phyloP scores from a whole-genome alignment of 495 filamentous ascomycete genomes.

The Aspergillus egyptiacus region DNA sequence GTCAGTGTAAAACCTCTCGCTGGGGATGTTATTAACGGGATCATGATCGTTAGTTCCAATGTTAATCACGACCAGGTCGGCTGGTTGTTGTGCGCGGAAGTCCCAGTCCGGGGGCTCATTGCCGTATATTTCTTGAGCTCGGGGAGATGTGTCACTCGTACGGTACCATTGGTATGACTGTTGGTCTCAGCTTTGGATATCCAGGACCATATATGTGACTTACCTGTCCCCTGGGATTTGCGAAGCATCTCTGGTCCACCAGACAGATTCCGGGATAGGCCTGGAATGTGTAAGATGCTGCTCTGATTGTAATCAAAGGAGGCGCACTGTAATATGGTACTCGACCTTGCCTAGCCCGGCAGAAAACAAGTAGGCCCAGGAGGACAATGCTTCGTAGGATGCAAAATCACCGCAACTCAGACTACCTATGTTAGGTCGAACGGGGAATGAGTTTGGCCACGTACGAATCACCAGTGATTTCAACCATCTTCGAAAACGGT shows the following conservation, averaged over 20 bases:
- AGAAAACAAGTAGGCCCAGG: conserved; percentile 49
- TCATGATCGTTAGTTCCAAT: conserved; percentile 58
- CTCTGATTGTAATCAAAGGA: background rate
- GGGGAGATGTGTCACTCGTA: conserved; percentile 51
- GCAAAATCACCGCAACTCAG: conserved; percentile 51
- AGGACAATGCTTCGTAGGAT: conserved; percentile 57
- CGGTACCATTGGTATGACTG: conserved; percentile 61
- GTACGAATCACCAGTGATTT: conserved; percentile 60
- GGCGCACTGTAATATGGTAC: conserved; percentile 47
- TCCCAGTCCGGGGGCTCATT: conserved; percentile 54
- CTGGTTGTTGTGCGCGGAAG: conserved; percentile 50
- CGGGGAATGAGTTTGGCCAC: background rate
- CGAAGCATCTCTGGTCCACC: conserved; percentile 51
- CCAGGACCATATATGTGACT: background rate
- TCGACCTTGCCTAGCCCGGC: conserved; percentile 61
- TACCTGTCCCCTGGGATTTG: conserved; percentile 28
- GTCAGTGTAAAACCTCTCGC: conserved; percentile 44
- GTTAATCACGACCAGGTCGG: conserved; percentile 62
- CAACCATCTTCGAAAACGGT: conserved; percentile 48
- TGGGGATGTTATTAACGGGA: conserved; percentile 55
- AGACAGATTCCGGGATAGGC: conserved; percentile 58
- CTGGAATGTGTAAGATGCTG: conserved; percentile 7
- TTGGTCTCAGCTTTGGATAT: background rate
- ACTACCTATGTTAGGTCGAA: conserved; percentile 10
- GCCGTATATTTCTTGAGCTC: conserved; percentile 46